Conservation (phyloP, 306 rosid species). For the Arachis hypogaea region DNA sequence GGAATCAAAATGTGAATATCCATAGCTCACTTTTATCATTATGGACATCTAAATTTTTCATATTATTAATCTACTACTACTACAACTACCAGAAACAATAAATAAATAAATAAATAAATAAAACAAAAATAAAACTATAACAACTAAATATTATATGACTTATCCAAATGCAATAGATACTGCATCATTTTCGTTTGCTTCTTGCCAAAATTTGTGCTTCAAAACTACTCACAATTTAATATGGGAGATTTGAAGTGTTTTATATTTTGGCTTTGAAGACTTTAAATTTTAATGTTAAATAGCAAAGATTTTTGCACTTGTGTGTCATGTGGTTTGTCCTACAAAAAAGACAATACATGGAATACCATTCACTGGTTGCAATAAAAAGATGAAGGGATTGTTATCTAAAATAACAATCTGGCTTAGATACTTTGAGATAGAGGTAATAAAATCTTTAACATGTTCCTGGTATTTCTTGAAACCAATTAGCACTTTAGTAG, state of each 20-base stretch:
- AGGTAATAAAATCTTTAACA: conserved; percentile 72
- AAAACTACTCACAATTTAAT: not conserved
- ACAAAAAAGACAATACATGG: conserved; percentile 90
- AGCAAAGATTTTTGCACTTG: conserved; percentile 52
- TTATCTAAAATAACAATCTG: conserved; percentile 82
- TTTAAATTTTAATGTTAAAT: conserved; percentile 8
- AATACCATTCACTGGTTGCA: conserved; percentile 33
- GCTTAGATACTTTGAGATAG: conserved; percentile 67
- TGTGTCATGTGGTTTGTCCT: conserved; percentile 69
- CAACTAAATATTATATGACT: no score
- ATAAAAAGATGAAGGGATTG: conserved; percentile 86
- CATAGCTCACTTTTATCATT: no score
- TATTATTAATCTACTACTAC: no score
- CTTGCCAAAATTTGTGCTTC: no score
- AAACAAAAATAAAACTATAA: no score
- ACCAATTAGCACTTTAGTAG: conserved; percentile 15
- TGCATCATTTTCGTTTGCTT: no score
- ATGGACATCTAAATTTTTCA: no score
- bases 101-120: no score
- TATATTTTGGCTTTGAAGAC: not conserved
- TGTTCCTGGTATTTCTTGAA: conserved; percentile 80
- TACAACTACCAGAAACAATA: no score
- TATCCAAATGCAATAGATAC: no score
- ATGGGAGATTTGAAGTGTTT: not conserved
- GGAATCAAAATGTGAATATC: no score